A percentile compares a stretch with the other conserved stretches of the same genome.
These are phyloP conservation scores for Colletotrichum spaethianum DNA, from an alignment of 2,329 filamentous ascomycete species.

Conservation along the genomic window DNA sequence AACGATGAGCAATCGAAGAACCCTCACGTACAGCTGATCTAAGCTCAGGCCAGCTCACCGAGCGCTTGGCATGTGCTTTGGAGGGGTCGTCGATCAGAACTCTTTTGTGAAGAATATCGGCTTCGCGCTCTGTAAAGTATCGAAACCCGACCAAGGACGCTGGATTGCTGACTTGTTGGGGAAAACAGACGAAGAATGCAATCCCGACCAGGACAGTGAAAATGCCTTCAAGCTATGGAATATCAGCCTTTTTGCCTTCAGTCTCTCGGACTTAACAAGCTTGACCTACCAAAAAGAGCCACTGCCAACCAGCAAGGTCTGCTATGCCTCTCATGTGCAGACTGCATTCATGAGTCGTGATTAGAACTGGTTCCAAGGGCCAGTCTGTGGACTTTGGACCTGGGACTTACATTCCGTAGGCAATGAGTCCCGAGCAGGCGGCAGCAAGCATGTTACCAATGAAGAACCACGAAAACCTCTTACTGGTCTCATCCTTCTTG, in stretches of 20 bases:
- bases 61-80: constrained; percentile 49
- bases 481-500: constrained; percentile 60
- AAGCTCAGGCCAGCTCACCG: constrained; percentile 51
- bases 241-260: not conserved
- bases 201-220: constrained; percentile 53
- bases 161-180: constrained; percentile 47
- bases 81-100: constrained; percentile 54
- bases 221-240: constrained; percentile 51
- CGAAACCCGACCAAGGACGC: constrained; percentile 49
- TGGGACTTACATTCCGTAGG: constrained; percentile 54
- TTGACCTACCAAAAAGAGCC: constrained; percentile 49
- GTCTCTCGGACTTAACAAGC: not conserved
- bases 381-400: not conserved
- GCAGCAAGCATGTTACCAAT: constrained; percentile 59
- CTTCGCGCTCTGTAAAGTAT: constrained; percentile 53
- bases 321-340: constrained; percentile 51
- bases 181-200: constrained; percentile 50
- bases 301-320: constrained; percentile 52
- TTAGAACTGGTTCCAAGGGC: not conserved
- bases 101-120: constrained; percentile 51
- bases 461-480: constrained; percentile 61
- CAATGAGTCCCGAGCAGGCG: constrained; percentile 57
- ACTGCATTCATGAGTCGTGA: constrained; percentile 25
- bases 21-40: constrained; percentile 50
- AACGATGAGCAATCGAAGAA: not conserved